Evolutionary conservation across 2,329 filamentous ascomycete species (phyloP).

Genomic region (Claviceps cyperi): DNA sequence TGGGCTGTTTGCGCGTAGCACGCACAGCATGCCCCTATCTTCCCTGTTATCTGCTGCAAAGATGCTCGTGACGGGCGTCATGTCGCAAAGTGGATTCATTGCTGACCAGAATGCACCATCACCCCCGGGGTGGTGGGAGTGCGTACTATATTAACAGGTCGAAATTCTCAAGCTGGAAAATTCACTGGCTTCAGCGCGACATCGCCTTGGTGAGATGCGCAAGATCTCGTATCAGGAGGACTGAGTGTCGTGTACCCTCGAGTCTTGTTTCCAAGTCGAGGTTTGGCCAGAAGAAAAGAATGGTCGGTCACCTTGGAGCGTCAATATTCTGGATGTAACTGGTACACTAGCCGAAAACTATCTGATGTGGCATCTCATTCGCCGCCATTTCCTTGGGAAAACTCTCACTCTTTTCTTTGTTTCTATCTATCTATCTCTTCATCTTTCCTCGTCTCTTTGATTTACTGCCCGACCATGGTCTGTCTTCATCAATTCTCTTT

Average conservation of each 20-base stretch:
- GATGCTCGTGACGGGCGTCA: background rate
- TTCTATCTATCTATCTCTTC: too few species aligned
- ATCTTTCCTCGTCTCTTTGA: too few species aligned
- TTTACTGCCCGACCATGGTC: too few species aligned
- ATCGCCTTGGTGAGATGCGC: slow-evolving; percentile 88
- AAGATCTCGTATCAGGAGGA: slow-evolving; percentile 91
- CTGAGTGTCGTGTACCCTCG: slow-evolving; percentile 13
- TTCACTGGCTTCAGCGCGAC: slow-evolving; percentile 59
- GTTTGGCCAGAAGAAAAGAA: background rate
- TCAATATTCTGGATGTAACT: too few species aligned
- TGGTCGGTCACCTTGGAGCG: too few species aligned
- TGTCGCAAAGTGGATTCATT: background rate
- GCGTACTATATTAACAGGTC: slow-evolving; percentile 42
- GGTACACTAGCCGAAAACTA: too few species aligned
- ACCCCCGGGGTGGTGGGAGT: background rate
- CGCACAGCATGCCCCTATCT: background rate
- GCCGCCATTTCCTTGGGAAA: too few species aligned
- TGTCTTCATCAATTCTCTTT: too few species aligned
- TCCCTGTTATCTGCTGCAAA: background rate
- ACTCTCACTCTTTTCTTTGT: too few species aligned
- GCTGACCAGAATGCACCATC: slow-evolving; percentile 1
- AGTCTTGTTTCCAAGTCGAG: background rate
- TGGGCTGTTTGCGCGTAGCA: background rate
- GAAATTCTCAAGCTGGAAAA: slow-evolving; percentile 96
- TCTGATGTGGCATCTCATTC: too few species aligned